These are phyloP conservation scores for Colletotrichum cuscutae DNA, from an alignment of 2,329 filamentous ascomycete species.

Conservation along the genomic window DNA sequence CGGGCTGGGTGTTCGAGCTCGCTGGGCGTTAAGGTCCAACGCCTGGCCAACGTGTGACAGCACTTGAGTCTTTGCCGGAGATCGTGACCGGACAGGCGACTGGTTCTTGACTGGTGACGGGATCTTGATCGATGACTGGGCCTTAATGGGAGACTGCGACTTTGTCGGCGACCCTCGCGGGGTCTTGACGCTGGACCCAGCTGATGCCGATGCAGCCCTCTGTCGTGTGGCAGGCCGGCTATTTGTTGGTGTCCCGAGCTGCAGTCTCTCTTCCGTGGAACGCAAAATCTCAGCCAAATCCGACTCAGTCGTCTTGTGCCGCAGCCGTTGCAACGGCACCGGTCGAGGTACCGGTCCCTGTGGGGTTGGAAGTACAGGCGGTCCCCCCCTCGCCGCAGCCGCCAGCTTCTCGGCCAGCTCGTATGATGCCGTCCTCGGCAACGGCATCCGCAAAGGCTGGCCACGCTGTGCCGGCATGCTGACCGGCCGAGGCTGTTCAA, in stretches of 20 bases:
- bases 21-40: neutral
- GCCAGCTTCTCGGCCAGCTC: constrained; percentile 34
- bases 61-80: neutral
- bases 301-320: constrained; percentile 53
- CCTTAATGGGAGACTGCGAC: constrained; percentile 2
- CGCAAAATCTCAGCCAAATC: constrained; percentile 62
- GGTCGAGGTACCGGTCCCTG: constrained; percentile 34
- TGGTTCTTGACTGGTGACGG: constrained; percentile 2
- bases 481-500: constrained; percentile 26
- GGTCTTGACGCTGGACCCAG: constrained; percentile 30
- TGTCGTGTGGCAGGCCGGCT: constrained; percentile 41
- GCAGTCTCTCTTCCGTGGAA: constrained; percentile 62
- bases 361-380: constrained; percentile 15
- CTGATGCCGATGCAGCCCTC: constrained; percentile 41
- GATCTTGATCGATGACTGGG: neutral
- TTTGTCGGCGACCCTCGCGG: constrained; percentile 19
- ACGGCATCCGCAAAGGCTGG: constrained; percentile 20
- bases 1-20: constrained; percentile 21
- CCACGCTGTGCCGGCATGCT: constrained; percentile 9
- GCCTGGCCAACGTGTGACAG: constrained; percentile 12
- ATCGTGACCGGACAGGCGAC: neutral
- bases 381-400: constrained; percentile 29
- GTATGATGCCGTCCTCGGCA: constrained; percentile 32
- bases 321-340: constrained; percentile 36
- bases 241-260: constrained; percentile 49